Evolutionary conservation across 345 rosid species (phyloP).

Genomic region (Brassica rapa): DNA sequence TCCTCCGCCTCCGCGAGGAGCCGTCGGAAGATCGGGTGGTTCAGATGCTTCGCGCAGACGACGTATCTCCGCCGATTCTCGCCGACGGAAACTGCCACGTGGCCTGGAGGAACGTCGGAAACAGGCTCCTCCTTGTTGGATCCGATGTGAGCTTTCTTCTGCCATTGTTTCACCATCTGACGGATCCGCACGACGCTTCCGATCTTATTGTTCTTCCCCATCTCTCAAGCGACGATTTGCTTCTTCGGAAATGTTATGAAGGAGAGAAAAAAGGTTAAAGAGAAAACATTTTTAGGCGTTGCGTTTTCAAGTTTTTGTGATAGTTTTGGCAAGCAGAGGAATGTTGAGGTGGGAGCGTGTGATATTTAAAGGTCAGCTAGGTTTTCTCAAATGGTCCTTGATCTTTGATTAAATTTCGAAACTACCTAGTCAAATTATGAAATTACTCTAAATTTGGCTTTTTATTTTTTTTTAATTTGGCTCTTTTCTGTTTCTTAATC

Average conservation of each 20-base stretch:
- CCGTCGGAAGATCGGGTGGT: constrained; percentile 72
- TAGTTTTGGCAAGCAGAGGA: constrained; percentile 34
- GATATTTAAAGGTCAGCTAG: constrained; percentile 20
- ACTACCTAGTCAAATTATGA: background rate
- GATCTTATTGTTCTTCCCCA: constrained; percentile 60
- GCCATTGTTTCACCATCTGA: constrained; percentile 81
- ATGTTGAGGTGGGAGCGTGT: background rate
- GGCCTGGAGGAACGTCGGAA: constrained; percentile 76
- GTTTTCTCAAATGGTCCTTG: constrained; percentile 1
- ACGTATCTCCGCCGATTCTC: constrained; percentile 54
- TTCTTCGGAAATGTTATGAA: constrained; percentile 23
- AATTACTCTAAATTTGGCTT: background rate
- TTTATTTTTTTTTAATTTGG: background rate
- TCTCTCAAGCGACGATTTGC: constrained; percentile 17
- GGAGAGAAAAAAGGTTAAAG: constrained; percentile 23
- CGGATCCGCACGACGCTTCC: constrained; percentile 73
- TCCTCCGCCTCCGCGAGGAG: constrained; percentile 80
- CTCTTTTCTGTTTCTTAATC: background rate
- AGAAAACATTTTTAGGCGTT: constrained; percentile 34
- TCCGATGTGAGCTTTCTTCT: constrained; percentile 55
- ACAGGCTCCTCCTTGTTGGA: constrained; percentile 23
- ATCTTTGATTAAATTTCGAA: background rate
- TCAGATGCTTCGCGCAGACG: constrained; percentile 73
- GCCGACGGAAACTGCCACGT: constrained; percentile 82
- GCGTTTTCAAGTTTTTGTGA: constrained; percentile 9